phyloP scores from a whole-genome alignment of 768 basidiomycete genomes.

The Lactarius indigo region DNA sequence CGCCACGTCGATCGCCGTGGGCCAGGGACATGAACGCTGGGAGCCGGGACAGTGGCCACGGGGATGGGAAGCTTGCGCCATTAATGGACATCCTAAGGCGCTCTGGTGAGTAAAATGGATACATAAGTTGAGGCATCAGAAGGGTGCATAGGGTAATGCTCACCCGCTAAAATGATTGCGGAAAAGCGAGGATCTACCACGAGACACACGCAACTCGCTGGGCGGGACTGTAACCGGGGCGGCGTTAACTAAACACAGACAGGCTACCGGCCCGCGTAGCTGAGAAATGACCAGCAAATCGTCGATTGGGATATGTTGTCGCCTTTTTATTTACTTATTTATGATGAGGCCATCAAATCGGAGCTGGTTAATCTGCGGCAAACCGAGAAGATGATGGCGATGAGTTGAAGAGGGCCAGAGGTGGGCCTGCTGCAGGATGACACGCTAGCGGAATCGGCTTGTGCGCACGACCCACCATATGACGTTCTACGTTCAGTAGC shows the following conservation, averaged over 20 bases:
- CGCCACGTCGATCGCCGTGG: neutral
- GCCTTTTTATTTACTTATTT: neutral
- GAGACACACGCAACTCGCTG: constrained; percentile 2
- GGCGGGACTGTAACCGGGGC: constrained; percentile 1
- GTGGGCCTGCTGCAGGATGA: constrained; percentile 10
- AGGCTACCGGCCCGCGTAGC: constrained; percentile 2
- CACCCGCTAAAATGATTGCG: neutral
- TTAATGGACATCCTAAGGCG: constrained; percentile 35
- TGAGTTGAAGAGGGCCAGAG: neutral
- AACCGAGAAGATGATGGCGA: neutral
- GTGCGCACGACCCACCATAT: constrained; percentile 3
- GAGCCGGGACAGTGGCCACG: neutral
- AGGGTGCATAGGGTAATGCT: neutral
- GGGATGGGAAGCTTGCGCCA: neutral
- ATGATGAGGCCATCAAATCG: neutral
- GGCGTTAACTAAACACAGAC: constrained; percentile 3
- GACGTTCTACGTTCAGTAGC: constrained; percentile 13
- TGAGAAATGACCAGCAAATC: neutral
- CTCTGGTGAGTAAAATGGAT: neutral
- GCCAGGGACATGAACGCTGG: neutral
- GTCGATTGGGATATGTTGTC: neutral
- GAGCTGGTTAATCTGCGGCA: constrained; percentile 10
- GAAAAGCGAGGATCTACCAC: constrained; percentile 1
- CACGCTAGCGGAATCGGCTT: constrained; percentile 1
- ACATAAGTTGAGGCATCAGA: neutral